Percentiles rank a stretch among this genome's conserved stretches.
phyloP scores from a whole-genome alignment of 306 rosid species.

The Aeschynomene evenia region DNA sequence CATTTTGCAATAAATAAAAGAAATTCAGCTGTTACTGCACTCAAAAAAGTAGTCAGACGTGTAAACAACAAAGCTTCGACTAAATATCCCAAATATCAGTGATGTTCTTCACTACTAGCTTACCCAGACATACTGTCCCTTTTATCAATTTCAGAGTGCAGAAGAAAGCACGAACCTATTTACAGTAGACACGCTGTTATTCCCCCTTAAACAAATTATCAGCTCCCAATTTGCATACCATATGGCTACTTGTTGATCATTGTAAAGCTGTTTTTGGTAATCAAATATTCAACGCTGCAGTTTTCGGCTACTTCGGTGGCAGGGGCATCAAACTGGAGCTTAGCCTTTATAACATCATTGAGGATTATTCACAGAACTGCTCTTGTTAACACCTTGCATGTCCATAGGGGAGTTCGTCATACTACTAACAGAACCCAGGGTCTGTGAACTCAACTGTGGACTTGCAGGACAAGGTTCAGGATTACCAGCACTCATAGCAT shows the following conservation, averaged over 20 bases:
- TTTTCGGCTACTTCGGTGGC: neutral
- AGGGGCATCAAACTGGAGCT: neutral
- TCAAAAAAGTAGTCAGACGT: neutral
- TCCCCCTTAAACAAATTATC: slow-evolving; percentile 2
- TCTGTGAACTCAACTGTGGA: slow-evolving; percentile 96
- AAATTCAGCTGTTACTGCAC: neutral
- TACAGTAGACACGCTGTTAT: slow-evolving; percentile 27
- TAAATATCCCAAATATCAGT: slow-evolving; percentile 5
- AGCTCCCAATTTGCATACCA: slow-evolving; percentile 10
- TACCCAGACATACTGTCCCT: neutral
- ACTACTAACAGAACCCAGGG: slow-evolving; percentile 75
- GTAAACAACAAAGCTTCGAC: neutral
- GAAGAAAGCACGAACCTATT: slow-evolving; percentile 12
- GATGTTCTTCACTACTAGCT: neutral
- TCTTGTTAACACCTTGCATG: slow-evolving; percentile 87
- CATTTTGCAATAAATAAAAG: neutral
- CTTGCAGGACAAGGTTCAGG: slow-evolving; percentile 93
- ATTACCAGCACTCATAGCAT: slow-evolving; percentile 80
- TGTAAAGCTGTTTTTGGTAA: slow-evolving; percentile 3
- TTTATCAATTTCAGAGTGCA: slow-evolving; percentile 13
- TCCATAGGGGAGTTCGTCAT: slow-evolving; percentile 85
- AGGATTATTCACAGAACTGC: slow-evolving; percentile 69
- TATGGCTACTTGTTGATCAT: neutral
- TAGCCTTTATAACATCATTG: slow-evolving; percentile 31
- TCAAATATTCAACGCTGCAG: neutral